Evolutionary conservation across 2,329 filamentous ascomycete genomes (phyloP).

Genomic region (Verticillium alfalfae): DNA sequence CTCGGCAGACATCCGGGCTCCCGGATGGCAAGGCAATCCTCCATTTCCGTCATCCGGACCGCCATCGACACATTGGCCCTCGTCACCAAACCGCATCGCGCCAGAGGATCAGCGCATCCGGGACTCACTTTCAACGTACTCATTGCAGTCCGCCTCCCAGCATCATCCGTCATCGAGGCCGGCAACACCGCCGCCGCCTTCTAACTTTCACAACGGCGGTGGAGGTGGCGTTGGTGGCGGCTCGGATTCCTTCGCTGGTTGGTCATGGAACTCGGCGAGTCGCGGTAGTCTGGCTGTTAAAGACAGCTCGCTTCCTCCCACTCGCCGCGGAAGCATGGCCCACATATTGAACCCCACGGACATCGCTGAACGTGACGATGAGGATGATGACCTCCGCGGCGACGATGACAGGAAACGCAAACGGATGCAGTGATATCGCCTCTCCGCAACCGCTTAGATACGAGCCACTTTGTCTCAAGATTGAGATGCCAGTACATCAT

Average conservation of each 20-base stretch:
- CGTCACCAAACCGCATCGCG: slow-evolving; percentile 44
- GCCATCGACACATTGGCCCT: slow-evolving; percentile 45
- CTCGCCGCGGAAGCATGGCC: slow-evolving; percentile 55
- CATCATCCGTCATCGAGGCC: slow-evolving; percentile 42
- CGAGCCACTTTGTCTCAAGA: not conserved
- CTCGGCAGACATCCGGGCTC: slow-evolving; percentile 88
- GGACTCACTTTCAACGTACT: slow-evolving; percentile 52
- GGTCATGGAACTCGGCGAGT: slow-evolving; percentile 50
- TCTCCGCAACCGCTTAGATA: not conserved
- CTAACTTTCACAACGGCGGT: slow-evolving; percentile 29
- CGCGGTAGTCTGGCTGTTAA: slow-evolving; percentile 44
- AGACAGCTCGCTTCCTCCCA: slow-evolving; percentile 52
- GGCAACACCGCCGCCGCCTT: slow-evolving; percentile 44
- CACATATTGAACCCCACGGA: slow-evolving; percentile 59
- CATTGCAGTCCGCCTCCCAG: slow-evolving; percentile 38
- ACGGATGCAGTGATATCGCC: slow-evolving; percentile 39
- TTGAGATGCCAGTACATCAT: not conserved
- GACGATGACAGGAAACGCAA: slow-evolving; percentile 60
- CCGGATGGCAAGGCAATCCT: slow-evolving; percentile 60
- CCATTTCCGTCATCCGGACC: slow-evolving; percentile 55
- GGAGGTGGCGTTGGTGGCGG: slow-evolving; percentile 17
- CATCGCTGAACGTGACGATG: slow-evolving; percentile 48
- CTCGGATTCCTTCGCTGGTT: slow-evolving; percentile 44
- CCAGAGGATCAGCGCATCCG: slow-evolving; percentile 50
- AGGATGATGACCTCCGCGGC: slow-evolving; percentile 48